Conservation (phyloP, 352 stramenopile species). For the Globisporangium acanthophoron region DNA sequence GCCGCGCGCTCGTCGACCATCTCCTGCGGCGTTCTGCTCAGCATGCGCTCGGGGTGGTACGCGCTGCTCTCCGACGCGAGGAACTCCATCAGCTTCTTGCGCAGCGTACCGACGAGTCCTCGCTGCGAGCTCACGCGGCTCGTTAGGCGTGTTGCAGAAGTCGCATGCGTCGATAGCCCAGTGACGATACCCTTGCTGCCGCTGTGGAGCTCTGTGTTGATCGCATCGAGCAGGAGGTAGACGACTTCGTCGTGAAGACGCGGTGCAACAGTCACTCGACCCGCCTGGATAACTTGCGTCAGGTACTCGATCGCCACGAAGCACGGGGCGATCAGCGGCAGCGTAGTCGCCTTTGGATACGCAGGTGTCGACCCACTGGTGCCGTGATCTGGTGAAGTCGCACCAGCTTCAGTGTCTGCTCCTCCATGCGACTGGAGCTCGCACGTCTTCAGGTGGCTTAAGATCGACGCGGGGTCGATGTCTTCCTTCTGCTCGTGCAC, state of each 20-base stretch:
- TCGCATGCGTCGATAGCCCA: background rate
- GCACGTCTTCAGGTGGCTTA: slow-evolving; percentile 71
- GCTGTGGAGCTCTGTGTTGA: slow-evolving; percentile 32
- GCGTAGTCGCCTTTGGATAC: slow-evolving; percentile 7
- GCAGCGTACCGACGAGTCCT: slow-evolving; percentile 48
- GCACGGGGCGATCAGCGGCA: slow-evolving; percentile 56
- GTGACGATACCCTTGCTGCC: slow-evolving; percentile 5
- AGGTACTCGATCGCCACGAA: slow-evolving; percentile 80
- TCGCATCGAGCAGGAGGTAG: slow-evolving; percentile 72
- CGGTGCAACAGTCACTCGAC: slow-evolving; percentile 21
- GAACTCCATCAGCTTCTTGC: slow-evolving; percentile 61
- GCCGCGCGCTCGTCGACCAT: slow-evolving; percentile 82
- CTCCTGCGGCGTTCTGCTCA: slow-evolving; percentile 62
- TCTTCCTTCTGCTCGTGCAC: slow-evolving; percentile 42
- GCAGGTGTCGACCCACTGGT: background rate
- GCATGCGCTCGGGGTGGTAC: slow-evolving; percentile 78
- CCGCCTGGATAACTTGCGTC: slow-evolving; percentile 56
- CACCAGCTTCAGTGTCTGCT: background rate
- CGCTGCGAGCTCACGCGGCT: slow-evolving; percentile 52
- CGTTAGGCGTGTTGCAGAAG: slow-evolving; percentile 20
- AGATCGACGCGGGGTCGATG: slow-evolving; percentile 52
- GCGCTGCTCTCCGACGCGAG: slow-evolving; percentile 42
- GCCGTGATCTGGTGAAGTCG: background rate
- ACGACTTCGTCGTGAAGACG: slow-evolving; percentile 77
- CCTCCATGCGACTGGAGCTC: slow-evolving; percentile 14